A percentile compares a stretch with the other conserved stretches of the same genome.
Evolutionary conservation across 441 rosid genomes (phyloP).

Genomic region (Caryocar brasiliense): DNA sequence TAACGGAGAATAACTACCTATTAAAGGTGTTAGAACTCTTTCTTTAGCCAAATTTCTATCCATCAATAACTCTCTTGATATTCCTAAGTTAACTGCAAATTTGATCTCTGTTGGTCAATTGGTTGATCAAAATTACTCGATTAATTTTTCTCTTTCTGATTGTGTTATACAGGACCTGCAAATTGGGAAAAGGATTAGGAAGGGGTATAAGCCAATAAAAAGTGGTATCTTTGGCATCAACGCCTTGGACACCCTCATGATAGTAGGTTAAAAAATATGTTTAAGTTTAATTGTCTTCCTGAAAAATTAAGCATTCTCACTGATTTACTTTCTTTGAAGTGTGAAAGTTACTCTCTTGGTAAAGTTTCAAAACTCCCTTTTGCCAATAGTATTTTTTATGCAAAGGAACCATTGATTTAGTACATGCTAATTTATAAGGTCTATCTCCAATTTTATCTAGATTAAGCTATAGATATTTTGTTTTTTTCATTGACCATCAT

Average conservation of each 20-base stretch:
- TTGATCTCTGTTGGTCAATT: neutral
- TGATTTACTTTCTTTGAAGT: neutral
- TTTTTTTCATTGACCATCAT: neutral
- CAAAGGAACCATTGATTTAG: neutral
- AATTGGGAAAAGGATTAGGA: neutral
- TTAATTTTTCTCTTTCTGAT: neutral
- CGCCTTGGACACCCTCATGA: neutral
- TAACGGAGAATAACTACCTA: neutral
- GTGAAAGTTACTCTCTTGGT: neutral
- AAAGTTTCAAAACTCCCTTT: neutral
- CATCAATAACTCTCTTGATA: neutral
- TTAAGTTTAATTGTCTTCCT: neutral
- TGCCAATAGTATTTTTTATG: neutral
- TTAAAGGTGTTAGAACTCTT: neutral
- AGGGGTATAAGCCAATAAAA: neutral
- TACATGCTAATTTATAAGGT: neutral
- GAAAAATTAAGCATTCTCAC: neutral
- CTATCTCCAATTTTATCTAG: neutral
- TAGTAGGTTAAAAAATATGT: neutral
- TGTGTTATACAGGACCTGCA: constrained; percentile 1
- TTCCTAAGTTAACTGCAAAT: neutral
- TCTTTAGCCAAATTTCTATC: neutral
- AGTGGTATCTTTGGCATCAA: neutral
- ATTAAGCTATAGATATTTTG: neutral
- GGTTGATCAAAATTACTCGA: neutral